Evolutionary conservation across 1,284 basidiomycete species (phyloP).

Genomic region (Peniophora sp.): DNA sequence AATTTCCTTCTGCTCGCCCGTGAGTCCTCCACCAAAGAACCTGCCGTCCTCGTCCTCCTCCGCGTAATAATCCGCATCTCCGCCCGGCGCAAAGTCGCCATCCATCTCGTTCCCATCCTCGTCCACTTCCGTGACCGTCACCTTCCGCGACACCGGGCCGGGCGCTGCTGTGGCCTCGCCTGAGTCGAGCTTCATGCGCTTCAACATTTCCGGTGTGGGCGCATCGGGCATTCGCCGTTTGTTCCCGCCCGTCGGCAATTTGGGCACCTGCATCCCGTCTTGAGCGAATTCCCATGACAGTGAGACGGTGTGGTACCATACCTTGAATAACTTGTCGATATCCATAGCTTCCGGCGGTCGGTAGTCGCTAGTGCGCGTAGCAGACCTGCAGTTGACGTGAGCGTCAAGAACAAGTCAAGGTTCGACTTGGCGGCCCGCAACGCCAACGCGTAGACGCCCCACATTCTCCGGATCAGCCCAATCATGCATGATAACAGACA

Average conservation of each 20-base stretch:
- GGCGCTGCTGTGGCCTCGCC: conserved; percentile 4
- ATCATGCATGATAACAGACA: too few relatives aligned
- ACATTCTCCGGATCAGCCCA: too few relatives aligned
- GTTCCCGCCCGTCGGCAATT: conserved; percentile 51
- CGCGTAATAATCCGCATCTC: conserved; percentile 81
- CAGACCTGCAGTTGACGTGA: too few relatives aligned
- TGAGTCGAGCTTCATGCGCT: conserved; percentile 59
- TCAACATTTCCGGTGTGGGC: conserved; percentile 75
- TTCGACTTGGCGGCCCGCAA: too few relatives aligned
- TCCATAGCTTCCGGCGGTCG: too few relatives aligned
- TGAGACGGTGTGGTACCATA: conserved; percentile 18
- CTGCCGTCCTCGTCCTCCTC: conserved; percentile 91
- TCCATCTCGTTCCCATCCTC: conserved; percentile 34
- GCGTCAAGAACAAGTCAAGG: too few relatives aligned
- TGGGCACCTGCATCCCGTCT: conserved; percentile 47
- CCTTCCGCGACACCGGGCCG: conserved; percentile 9
- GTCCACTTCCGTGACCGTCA: conserved; percentile 48
- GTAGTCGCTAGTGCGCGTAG: too few relatives aligned
- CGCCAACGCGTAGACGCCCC: too few relatives aligned
- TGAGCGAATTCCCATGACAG: not conserved
- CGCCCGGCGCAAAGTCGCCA: conserved; percentile 64
- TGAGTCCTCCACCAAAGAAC: conserved; percentile 90
- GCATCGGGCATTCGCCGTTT: conserved; percentile 82
- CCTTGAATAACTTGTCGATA: conserved; percentile 79
- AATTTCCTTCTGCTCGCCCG: conserved; percentile 84